phyloP scores from a whole-genome alignment of 225 moss, liverwort and hornwort genomes.

The Sphagnum contortum region DNA sequence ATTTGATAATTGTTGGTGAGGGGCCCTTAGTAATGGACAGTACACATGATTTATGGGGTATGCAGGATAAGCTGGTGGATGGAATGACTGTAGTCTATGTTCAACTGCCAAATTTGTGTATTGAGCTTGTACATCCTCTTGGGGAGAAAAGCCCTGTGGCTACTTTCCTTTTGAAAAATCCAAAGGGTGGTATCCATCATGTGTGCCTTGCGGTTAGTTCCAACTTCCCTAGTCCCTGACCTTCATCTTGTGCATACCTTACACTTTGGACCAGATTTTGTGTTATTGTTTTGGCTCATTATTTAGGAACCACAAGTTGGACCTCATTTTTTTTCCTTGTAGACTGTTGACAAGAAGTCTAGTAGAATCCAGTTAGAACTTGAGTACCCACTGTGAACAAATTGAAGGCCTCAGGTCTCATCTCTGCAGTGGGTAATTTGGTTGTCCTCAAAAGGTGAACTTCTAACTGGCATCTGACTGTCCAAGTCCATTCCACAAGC shows the following conservation, averaged over 20 bases:
- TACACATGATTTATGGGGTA: no score
- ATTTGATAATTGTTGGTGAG: no score
- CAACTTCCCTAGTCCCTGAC: background rate
- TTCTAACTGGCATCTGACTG: background rate
- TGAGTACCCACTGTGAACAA: no score
- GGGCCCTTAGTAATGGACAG: no score
- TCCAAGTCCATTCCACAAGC: constrained; percentile 31
- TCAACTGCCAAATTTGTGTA: constrained; percentile 53
- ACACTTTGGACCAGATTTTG: background rate
- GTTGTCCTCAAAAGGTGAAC: background rate
- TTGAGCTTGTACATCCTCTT: constrained; percentile 73
- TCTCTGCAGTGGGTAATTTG: no score
- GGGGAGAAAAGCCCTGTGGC: constrained; percentile 41
- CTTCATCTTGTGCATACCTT: background rate
- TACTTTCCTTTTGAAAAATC: constrained; percentile 55
- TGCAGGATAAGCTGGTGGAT: constrained; percentile 44
- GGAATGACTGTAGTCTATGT: constrained; percentile 61
- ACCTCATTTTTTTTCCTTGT: background rate
- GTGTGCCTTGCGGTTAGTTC: constrained; percentile 47
- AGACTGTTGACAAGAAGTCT: background rate
- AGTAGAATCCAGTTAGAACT: background rate
- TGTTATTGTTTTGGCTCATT: no score
- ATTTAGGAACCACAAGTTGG: no score
- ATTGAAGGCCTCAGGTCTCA: no score
- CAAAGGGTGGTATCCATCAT: constrained; percentile 76